These are phyloP conservation scores for Zygosaccharomyces pseudorouxii DNA, from an alignment of 805 yeast species.

Conservation along the genomic window DNA sequence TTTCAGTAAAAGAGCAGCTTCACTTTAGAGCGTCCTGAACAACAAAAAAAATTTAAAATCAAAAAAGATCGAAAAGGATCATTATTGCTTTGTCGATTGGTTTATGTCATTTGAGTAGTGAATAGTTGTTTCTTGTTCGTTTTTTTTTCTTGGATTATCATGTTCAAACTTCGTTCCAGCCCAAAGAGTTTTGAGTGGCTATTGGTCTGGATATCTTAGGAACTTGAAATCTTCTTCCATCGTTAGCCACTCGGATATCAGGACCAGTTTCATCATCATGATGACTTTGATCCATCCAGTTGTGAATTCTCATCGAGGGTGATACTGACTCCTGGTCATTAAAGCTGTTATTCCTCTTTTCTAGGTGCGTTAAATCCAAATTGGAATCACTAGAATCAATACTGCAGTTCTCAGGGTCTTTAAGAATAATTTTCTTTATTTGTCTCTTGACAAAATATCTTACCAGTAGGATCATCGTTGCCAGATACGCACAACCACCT, in stretches of 20 bases:
- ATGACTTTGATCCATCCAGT: slow-evolving; percentile 33
- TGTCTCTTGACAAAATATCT: slow-evolving; percentile 42
- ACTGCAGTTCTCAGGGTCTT: slow-evolving; percentile 21
- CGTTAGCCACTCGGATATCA: slow-evolving; percentile 12
- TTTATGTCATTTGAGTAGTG: not conserved
- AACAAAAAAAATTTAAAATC: not conserved
- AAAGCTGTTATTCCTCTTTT: slow-evolving; percentile 15
- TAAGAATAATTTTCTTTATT: slow-evolving; percentile 16
- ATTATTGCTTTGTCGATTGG: not conserved
- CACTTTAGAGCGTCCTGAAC: not conserved
- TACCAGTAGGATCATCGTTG: slow-evolving; percentile 52
- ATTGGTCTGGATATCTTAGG: slow-evolving; percentile 63
- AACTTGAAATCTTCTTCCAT: slow-evolving; percentile 17
- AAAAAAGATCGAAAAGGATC: not conserved
- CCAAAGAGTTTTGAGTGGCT: slow-evolving; percentile 64
- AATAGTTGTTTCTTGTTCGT: not conserved
- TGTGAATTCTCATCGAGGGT: slow-evolving; percentile 30
- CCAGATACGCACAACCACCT: slow-evolving; percentile 66
- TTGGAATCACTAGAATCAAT: slow-evolving; percentile 14
- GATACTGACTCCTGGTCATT: slow-evolving; percentile 21
- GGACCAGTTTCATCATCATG: slow-evolving; percentile 18
- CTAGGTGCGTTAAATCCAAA: slow-evolving; percentile 7
- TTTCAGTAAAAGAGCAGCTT: not conserved
- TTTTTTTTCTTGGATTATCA: not conserved
- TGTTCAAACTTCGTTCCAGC: slow-evolving; percentile 47